These are phyloP conservation scores for Gnomoniopsis sp. DNA, from an alignment of 2,329 filamentous ascomycete species.

Conservation along the genomic window DNA sequence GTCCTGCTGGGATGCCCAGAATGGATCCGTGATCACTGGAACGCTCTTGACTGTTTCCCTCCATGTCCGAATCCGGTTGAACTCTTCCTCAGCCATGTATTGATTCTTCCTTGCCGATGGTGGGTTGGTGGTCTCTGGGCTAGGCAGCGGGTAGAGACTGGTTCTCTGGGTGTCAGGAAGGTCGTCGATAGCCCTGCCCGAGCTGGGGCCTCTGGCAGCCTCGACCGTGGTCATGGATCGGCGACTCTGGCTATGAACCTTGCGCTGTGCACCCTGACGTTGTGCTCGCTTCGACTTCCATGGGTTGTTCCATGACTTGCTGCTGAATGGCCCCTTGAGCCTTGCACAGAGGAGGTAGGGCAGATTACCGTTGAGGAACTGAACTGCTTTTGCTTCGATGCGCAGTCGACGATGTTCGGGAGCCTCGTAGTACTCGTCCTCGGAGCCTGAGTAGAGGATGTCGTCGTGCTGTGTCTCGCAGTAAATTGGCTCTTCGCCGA, in stretches of 20 bases:
- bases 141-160: slow-evolving; percentile 20
- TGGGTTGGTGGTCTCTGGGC: slow-evolving; percentile 24
- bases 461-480: slow-evolving; percentile 43
- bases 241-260: slow-evolving; percentile 18
- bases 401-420: slow-evolving; percentile 45
- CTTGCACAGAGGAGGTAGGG: slow-evolving; percentile 58
- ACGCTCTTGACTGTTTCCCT: slow-evolving; percentile 15
- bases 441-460: slow-evolving; percentile 53
- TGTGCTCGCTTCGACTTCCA: slow-evolving; percentile 37
- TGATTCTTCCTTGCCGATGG: slow-evolving; percentile 23
- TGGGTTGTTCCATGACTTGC: slow-evolving; percentile 47
- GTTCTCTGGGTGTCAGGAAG: slow-evolving; percentile 12
- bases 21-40: slow-evolving; percentile 7
- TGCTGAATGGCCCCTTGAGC: slow-evolving; percentile 60
- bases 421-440: slow-evolving; percentile 50
- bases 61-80: slow-evolving; percentile 14
- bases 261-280: background rate
- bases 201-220: background rate
- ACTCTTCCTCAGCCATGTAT: slow-evolving; percentile 16
- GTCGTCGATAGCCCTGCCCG: background rate
- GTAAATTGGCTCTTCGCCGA: slow-evolving; percentile 40
- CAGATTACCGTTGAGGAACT: slow-evolving; percentile 53
- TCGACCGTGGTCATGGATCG: slow-evolving; percentile 19
- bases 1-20: slow-evolving; percentile 12
- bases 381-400: slow-evolving; percentile 57